Percentiles rank a stretch among this genome's conserved stretches.
These are phyloP conservation scores for Chrysoporthe cubensis DNA, from an alignment of 2,329 filamentous ascomycete genomes.

Conservation along the genomic window DNA sequence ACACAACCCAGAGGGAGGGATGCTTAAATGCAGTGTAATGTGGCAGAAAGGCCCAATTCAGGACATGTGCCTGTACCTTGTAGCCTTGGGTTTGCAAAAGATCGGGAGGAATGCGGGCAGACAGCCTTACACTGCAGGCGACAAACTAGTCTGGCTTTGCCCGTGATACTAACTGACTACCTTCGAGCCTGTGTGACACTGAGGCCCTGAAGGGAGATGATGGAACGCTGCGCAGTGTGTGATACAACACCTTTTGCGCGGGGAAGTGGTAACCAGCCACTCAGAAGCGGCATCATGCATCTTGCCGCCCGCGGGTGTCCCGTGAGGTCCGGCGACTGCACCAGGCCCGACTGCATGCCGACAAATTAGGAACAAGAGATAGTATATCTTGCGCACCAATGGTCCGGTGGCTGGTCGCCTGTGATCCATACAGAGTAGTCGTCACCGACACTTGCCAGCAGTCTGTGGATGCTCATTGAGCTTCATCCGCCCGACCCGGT, in stretches of 20 bases:
- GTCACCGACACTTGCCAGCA: constrained; percentile 20
- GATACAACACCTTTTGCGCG: constrained; percentile 9
- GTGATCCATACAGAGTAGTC: constrained; percentile 2
- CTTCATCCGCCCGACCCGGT: background rate
- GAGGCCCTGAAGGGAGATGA: constrained; percentile 1
- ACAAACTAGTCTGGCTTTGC: background rate
- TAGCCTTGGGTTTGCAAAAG: constrained; percentile 13
- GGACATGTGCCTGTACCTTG: background rate
- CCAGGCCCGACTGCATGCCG: constrained; percentile 17
- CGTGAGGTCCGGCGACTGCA: background rate
- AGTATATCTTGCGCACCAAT: constrained; percentile 4
- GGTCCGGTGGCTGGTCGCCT: constrained; percentile 1
- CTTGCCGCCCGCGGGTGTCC: constrained; percentile 22
- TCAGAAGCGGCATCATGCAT: constrained; percentile 17
- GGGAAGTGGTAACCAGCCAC: constrained; percentile 12
- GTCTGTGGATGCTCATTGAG: constrained; percentile 2
- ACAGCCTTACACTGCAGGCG: constrained; percentile 15
- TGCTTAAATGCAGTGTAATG: constrained; percentile 17
- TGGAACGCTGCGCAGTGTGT: constrained; percentile 13
- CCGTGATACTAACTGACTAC: background rate
- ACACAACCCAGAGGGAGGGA: constrained; percentile 16
- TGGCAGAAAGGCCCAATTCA: background rate
- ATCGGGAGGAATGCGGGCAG: background rate
- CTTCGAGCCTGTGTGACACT: background rate
- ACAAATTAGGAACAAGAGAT: constrained; percentile 20